phyloP scores from a whole-genome alignment of 2,329 filamentous ascomycete species.

The Fusarium heterosporum region DNA sequence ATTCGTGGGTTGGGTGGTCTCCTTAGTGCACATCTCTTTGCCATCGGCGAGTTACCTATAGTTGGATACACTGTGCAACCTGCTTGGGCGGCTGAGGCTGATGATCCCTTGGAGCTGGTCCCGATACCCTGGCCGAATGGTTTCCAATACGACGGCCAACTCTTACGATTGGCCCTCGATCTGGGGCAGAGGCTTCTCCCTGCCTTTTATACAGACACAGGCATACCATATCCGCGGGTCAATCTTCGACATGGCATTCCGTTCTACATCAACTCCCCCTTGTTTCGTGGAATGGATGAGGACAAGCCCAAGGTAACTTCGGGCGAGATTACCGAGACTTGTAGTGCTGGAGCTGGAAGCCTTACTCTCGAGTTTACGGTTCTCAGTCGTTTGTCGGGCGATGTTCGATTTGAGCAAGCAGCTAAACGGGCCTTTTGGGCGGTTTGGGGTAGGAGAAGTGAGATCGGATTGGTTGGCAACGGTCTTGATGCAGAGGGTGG shows the following conservation, averaged over 20 bases:
- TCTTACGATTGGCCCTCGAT: conserved; percentile 89
- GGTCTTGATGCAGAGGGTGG: conserved; percentile 94
- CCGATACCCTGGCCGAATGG: conserved; percentile 80
- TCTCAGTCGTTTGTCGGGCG: conserved; percentile 86
- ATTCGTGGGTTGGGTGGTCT: conserved; percentile 93
- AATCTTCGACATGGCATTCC: conserved; percentile 92
- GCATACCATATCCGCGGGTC: conserved; percentile 93
- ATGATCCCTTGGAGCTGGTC: conserved; percentile 59
- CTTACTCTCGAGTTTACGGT: conserved; percentile 93
- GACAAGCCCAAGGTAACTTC: conserved; percentile 51
- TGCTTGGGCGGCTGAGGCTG: conserved; percentile 40
- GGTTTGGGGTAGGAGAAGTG: conserved; percentile 89
- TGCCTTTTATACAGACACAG: conserved; percentile 91
- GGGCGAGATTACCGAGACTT: conserved; percentile 90
- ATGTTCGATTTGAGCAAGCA: conserved; percentile 86
- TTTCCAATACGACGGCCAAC: conserved; percentile 87
- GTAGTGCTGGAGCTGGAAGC: conserved; percentile 95
- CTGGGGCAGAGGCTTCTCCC: conserved; percentile 86
- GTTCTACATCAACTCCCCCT: conserved; percentile 88
- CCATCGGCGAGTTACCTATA: conserved; percentile 89
- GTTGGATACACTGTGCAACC: conserved; percentile 73
- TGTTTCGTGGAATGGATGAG: conserved; percentile 67
- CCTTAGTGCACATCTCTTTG: conserved; percentile 93
- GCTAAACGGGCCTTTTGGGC: conserved; percentile 97
- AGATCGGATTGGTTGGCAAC: conserved; percentile 87